A percentile compares a stretch with the other conserved stretches of the same genome.
phyloP scores from a whole-genome alignment of 2,329 filamentous ascomycete genomes.

The Neurospora sp. region DNA sequence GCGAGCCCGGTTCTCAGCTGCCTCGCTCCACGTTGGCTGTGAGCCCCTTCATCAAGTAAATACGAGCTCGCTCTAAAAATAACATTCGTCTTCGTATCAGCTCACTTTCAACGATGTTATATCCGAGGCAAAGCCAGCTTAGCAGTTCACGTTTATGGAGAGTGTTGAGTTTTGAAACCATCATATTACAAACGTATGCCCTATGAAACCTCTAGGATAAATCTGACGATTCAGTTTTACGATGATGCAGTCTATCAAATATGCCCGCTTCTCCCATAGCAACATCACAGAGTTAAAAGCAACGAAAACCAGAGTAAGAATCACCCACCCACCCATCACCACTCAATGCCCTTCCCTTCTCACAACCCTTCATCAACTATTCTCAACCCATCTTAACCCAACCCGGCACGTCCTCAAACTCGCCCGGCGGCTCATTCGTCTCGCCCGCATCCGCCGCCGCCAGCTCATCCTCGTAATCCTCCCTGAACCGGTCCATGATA shows the following conservation, averaged over 20 bases:
- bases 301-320: not conserved
- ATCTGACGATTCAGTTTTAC: not conserved
- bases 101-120: not conserved
- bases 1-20: not conserved
- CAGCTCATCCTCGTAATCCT: slow-evolving; percentile 55
- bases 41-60: not conserved
- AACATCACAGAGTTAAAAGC: not conserved
- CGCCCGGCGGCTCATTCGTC: slow-evolving; percentile 16
- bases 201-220: not conserved
- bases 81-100: not conserved
- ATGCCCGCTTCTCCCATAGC: not conserved
- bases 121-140: not conserved
- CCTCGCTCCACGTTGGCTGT: not conserved
- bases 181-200: not conserved
- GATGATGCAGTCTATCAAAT: not conserved
- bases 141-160: not conserved
- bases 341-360: not conserved
- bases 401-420: slow-evolving; percentile 21
- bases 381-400: slow-evolving; percentile 21
- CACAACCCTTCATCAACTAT: not conserved
- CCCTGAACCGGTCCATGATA: slow-evolving; percentile 50
- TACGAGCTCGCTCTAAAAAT: not conserved
- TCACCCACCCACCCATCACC: too few species aligned
- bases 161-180: not conserved
- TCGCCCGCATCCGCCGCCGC: slow-evolving; percentile 50